Percentiles rank a stretch among this genome's conserved stretches.
Conservation (phyloP, 140 eudicot species). For the Erigeron philadelphicus region DNA sequence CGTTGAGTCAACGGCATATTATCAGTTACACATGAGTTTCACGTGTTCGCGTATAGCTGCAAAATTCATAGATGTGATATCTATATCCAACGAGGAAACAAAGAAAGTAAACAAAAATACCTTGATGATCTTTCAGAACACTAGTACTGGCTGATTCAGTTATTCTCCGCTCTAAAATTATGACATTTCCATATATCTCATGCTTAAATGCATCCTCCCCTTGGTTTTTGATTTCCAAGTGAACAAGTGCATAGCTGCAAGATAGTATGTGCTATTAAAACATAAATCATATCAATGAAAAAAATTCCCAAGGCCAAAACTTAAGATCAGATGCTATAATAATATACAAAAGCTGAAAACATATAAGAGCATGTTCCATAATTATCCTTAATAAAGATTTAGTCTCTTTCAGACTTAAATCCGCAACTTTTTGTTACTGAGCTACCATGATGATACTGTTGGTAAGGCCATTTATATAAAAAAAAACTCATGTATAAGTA, state of each 20-base stretch:
- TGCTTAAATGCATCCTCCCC: slow-evolving; percentile 91
- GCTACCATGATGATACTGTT: no score
- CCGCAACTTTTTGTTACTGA: no score
- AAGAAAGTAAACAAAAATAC: slow-evolving; percentile 31
- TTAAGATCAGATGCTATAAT: slow-evolving; percentile 7
- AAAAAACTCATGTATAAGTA: no score
- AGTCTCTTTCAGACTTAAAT: no score
- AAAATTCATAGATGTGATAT: neutral
- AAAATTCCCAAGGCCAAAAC: neutral
- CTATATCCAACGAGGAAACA: neutral
- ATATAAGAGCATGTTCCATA: neutral
- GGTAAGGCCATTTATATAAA: no score
- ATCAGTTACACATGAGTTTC: no score
- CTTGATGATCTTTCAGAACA: slow-evolving; percentile 65
- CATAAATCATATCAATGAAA: neutral
- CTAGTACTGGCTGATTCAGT: slow-evolving; percentile 63
- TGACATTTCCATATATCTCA: slow-evolving; percentile 59
- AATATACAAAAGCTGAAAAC: neutral
- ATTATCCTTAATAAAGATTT: no score
- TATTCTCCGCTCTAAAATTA: slow-evolving; percentile 71
- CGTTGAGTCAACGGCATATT: no score
- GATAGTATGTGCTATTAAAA: slow-evolving; percentile 16
- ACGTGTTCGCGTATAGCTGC: neutral
- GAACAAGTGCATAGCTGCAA: slow-evolving; percentile 74
- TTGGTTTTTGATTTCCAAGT: slow-evolving; percentile 64